A percentile compares a stretch with the other conserved stretches of the same genome.
Conservation (phyloP, 148 eudicot genomes). For the Rhododendron griersonianum region DNA sequence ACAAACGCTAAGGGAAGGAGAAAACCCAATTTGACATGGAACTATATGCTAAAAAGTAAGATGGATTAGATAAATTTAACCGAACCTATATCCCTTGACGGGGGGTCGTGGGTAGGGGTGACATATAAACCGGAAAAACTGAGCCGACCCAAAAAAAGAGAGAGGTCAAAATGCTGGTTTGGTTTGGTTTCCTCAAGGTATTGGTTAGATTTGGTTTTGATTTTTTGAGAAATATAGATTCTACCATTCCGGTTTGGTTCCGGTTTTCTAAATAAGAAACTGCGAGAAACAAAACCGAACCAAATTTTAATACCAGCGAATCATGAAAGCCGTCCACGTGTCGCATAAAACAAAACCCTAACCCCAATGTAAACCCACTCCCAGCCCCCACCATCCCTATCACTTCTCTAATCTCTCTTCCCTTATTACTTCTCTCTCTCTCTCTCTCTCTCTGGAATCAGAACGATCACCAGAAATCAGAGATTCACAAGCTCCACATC, state of each 20-base stretch:
- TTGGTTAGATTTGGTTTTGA: not conserved
- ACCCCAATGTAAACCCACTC: not conserved
- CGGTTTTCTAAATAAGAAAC: not conserved
- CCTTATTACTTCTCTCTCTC: not conserved
- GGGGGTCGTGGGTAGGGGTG: not conserved
- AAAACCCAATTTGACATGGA: not conserved
- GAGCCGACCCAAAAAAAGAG: not conserved
- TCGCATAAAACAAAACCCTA: not conserved
- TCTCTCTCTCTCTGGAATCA: too few species aligned
- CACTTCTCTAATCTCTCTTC: not conserved
- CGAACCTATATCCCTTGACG: not conserved
- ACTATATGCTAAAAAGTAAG: not conserved
- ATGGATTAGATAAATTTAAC: not conserved
- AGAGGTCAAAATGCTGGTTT: not conserved
- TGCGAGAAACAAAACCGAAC: not conserved
- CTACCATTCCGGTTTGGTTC: not conserved
- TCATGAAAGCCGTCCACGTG: not conserved
- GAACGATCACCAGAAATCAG: not conserved
- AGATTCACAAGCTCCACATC: not conserved
- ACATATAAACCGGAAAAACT: not conserved
- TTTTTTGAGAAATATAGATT: not conserved
- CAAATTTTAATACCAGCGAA: not conserved
- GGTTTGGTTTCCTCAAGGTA: not conserved
- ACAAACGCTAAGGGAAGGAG: not conserved
- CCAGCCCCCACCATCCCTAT: not conserved